Evolutionary conservation across 257 asterid genomes (phyloP).

Genomic region (Buddleja alternifolia): DNA sequence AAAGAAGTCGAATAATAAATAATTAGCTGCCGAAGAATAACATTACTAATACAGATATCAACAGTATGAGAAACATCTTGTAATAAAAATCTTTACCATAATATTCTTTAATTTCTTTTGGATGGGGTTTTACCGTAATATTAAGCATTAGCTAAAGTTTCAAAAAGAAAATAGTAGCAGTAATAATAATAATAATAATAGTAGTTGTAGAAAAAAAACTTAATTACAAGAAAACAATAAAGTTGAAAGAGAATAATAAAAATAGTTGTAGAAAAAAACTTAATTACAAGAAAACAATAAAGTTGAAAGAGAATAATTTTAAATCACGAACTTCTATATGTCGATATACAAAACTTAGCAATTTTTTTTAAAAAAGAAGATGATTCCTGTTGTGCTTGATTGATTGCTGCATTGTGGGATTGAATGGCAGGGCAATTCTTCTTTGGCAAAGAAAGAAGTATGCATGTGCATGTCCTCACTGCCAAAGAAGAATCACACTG

Average conservation of each 20-base stretch:
- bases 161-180: too few relatives aligned
- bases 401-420: slow-evolving; percentile 45
- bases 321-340: background rate
- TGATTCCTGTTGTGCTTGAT: background rate
- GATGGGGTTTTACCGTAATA: too few relatives aligned
- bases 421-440: slow-evolving; percentile 83
- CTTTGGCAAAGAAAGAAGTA: slow-evolving; percentile 63
- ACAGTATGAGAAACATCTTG: background rate
- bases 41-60: slow-evolving; percentile 6
- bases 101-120: too few relatives aligned
- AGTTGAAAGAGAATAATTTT: background rate
- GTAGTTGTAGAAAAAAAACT: too few relatives aligned
- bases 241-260: too few relatives aligned
- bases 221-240: too few relatives aligned
- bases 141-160: background rate
- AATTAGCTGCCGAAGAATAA: background rate
- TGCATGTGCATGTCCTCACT: slow-evolving; percentile 50
- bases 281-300: slow-evolving; percentile 6
- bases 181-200: too few relatives aligned
- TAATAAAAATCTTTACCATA: background rate
- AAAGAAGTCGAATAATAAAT: background rate
- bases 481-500: slow-evolving; percentile 59
- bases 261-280: background rate
- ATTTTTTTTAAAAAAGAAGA: background rate
- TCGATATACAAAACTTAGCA: background rate